phyloP scores from a whole-genome alignment of 768 basidiomycete genomes.

The Russula griseocarnosa region DNA sequence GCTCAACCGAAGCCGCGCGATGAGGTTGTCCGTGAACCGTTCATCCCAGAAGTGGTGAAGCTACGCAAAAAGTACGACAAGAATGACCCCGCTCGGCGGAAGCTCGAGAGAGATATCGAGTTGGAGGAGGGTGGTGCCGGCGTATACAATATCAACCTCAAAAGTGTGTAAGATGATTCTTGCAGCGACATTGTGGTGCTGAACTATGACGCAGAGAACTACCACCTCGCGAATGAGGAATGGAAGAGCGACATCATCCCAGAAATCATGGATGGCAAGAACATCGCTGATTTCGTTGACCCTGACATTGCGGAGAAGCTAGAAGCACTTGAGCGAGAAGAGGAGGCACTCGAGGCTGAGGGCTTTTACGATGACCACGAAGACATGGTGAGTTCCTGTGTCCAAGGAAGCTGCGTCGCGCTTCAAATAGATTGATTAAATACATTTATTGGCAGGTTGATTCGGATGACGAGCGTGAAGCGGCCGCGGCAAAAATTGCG shows the following conservation, averaged over 20 bases:
- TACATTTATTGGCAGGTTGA: constrained; percentile 38
- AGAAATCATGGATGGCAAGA: constrained; percentile 99
- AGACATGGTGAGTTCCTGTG: constrained; percentile 58
- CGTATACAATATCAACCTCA: constrained; percentile 86
- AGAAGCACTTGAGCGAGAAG: constrained; percentile 94
- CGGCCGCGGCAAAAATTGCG: constrained; percentile 52
- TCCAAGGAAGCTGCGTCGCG: background rate
- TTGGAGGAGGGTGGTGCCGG: constrained; percentile 84
- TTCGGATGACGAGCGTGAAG: constrained; percentile 74
- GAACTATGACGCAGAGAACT: constrained; percentile 60
- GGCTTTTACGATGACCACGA: constrained; percentile 93
- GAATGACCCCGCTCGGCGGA: constrained; percentile 71
- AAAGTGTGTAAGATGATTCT: constrained; percentile 55
- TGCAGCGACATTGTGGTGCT: background rate
- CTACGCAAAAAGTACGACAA: constrained; percentile 80
- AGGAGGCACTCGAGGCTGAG: constrained; percentile 88
- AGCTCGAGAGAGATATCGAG: constrained; percentile 78
- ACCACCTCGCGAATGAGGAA: constrained; percentile 79
- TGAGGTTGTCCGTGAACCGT: constrained; percentile 80
- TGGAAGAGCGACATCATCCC: constrained; percentile 98
- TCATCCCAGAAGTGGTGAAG: constrained; percentile 83
- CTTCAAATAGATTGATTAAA: constrained; percentile 1
- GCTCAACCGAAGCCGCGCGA: constrained; percentile 88
- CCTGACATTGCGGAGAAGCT: constrained; percentile 96
- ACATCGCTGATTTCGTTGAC: constrained; percentile 97